phyloP scores from a whole-genome alignment of 768 basidiomycete genomes.

The Collybiopsis confluens region DNA sequence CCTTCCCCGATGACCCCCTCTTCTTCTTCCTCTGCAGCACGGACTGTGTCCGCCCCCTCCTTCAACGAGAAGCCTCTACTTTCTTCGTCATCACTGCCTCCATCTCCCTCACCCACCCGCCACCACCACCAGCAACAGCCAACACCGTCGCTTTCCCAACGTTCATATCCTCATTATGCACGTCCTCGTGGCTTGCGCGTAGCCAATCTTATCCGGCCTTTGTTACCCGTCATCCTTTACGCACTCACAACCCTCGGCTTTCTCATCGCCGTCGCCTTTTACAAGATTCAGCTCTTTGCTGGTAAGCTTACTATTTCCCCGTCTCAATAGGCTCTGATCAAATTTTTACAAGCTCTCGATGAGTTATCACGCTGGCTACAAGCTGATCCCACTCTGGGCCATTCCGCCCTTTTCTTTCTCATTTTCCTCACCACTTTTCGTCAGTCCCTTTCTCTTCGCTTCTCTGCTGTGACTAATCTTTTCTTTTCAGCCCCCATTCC shows the following conservation, averaged over 20 bases:
- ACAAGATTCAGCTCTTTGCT: conserved; percentile 76
- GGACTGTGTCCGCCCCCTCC: conserved; percentile 9
- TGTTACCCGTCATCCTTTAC: conserved; percentile 77
- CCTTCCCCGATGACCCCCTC: conserved; percentile 12
- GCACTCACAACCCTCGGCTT: conserved; percentile 74
- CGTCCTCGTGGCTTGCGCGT: conserved; percentile 49
- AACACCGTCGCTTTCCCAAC: conserved; percentile 9
- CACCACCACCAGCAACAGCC: conserved; percentile 13
- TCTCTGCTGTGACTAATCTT: conserved; percentile 7
- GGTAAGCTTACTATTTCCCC: conserved; percentile 43
- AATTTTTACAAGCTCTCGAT: conserved; percentile 61
- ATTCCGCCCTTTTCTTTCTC: conserved; percentile 73
- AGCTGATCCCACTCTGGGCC: conserved; percentile 66
- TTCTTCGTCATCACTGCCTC: conserved; percentile 9
- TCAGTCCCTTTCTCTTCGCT: conserved; percentile 37
- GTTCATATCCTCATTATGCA: conserved; percentile 21
- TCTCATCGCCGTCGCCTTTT: conserved; percentile 76
- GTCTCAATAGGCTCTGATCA: conserved; percentile 9
- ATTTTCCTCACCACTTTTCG: conserved; percentile 88
- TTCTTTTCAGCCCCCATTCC: conserved; percentile 71
- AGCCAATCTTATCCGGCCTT: conserved; percentile 61
- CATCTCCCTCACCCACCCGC: background rate
- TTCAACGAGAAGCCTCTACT: too few species aligned
- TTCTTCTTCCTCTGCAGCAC: conserved; percentile 14
- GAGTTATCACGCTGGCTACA: conserved; percentile 75